phyloP scores from a whole-genome alignment of 495 filamentous ascomycete species.

The Evansstolkia leycettana region DNA sequence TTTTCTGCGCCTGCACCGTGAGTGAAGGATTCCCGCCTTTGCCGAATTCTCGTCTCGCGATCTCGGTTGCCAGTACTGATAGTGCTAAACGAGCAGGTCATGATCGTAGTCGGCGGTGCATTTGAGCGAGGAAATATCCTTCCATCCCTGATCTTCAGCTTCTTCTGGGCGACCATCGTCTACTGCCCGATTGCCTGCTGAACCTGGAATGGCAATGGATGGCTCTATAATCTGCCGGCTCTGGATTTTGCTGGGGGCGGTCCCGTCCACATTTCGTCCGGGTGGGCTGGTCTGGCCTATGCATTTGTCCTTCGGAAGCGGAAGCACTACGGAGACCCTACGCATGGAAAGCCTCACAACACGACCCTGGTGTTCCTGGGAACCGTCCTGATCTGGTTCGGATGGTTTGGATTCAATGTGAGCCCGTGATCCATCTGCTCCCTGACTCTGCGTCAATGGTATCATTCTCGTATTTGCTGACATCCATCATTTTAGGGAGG shows the following conservation, averaged over 20 bases:
- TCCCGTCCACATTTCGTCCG: slow-evolving; percentile 44
- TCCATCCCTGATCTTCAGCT: slow-evolving; percentile 43
- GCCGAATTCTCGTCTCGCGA: neutral
- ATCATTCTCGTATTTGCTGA: neutral
- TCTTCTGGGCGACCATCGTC: slow-evolving; percentile 47
- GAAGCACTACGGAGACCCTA: slow-evolving; percentile 27
- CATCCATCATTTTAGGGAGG: slow-evolving; percentile 28
- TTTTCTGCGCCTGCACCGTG: slow-evolving; percentile 46
- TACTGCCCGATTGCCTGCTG: slow-evolving; percentile 48
- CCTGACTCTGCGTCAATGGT: neutral
- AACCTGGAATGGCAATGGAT: slow-evolving; percentile 49
- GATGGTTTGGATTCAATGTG: slow-evolving; percentile 50
- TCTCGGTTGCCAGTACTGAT: neutral
- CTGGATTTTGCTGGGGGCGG: slow-evolving; percentile 46
- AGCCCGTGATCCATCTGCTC: slow-evolving; percentile 1
- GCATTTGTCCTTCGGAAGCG: slow-evolving; percentile 43
- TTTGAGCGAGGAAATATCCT: slow-evolving; percentile 45
- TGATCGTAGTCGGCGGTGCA: slow-evolving; percentile 39
- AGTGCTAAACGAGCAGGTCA: slow-evolving; percentile 18
- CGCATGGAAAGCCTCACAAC: slow-evolving; percentile 40
- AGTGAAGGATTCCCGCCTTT: slow-evolving; percentile 9
- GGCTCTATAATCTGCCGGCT: slow-evolving; percentile 41
- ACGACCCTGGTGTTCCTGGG: slow-evolving; percentile 44
- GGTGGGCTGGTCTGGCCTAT: slow-evolving; percentile 43
- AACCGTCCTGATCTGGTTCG: slow-evolving; percentile 47